A percentile compares a stretch with the other conserved stretches of the same genome.
Evolutionary conservation across 2,329 filamentous ascomycete genomes (phyloP).

Genomic region (Fusarium stilboides): DNA sequence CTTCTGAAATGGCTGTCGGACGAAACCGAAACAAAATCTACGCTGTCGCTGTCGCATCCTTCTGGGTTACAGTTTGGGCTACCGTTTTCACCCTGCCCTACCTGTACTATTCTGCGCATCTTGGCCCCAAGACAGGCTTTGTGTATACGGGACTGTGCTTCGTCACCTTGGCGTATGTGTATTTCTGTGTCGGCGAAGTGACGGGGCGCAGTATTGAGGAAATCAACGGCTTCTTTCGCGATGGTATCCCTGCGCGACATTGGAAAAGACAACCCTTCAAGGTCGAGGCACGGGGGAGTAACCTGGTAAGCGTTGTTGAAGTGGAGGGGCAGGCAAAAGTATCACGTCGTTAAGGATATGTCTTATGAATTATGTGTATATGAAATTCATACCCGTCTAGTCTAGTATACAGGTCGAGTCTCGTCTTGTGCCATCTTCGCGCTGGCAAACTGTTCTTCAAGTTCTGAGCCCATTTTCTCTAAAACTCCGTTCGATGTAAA

Average conservation of each 20-base stretch:
- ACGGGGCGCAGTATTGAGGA: conserved; percentile 51
- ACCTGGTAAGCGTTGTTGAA: conserved; percentile 8
- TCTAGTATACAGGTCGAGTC: not conserved
- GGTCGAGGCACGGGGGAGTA: conserved; percentile 12
- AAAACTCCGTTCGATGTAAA: conserved; percentile 3
- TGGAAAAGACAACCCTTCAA: conserved; percentile 48
- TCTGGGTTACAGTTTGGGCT: conserved; percentile 61
- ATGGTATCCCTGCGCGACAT: conserved; percentile 47
- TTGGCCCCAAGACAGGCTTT: conserved; percentile 59
- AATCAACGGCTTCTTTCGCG: conserved; percentile 49
- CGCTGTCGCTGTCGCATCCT: conserved; percentile 57
- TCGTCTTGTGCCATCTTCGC: not conserved
- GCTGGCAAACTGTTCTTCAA: not conserved
- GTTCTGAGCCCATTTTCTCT: not conserved
- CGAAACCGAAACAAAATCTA: conserved; percentile 58
- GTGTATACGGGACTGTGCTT: conserved; percentile 55
- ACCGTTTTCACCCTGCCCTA: conserved; percentile 59
- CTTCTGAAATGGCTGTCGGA: conserved; percentile 64
- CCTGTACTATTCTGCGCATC: conserved; percentile 57
- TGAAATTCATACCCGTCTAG: conserved; percentile 8
- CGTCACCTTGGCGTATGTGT: conserved; percentile 56
- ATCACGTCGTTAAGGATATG: not conserved
- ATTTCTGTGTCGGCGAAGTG: conserved; percentile 55
- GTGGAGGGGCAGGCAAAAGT: conserved; percentile 16
- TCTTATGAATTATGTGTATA: conserved; percentile 3